Base-by-base conservation (phyloP, 2,329 filamentous ascomycete genomes). In the Escovopsis sp. region DNA sequence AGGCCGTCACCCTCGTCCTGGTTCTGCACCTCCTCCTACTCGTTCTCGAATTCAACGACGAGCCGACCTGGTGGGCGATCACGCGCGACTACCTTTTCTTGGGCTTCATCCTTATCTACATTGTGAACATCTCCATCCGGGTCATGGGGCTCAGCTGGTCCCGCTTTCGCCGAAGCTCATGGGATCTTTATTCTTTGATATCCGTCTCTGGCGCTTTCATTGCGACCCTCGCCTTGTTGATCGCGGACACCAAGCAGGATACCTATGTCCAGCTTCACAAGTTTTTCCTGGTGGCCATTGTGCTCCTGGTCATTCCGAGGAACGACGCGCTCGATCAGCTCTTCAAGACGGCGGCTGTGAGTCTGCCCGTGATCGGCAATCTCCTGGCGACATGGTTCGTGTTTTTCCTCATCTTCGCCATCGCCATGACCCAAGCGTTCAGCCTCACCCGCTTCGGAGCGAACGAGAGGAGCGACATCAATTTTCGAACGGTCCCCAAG, bases 251-350 rank as follows among this genome's bases (percentile, higher is more conserved):
- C 31, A 59, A 63, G 34, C 61, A 68, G n/a, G 67, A 72, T 35
- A 64, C 68, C 2, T 85, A 88, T 46, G 66, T 78, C 25, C 82
- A 87, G 57, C 61, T 94, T 23, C 86, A 96, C 64, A 98, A 98
- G 58, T 72, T 93, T 41, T 94, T 93, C 55, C 68, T 98, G 23
- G 90, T 96, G 15, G 79, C 84, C 8, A 80, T 96, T 36, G 78
- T 90, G 3, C 68, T 96, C 8, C 66, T 98, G 35, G 70, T 98
- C 25, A 98, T 98, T 41, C 90, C 90, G 1, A 75, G 92, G 35
- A 98, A 98, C 53, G 92, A 98, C 48, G 87, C 93, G 34, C 70
- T 98, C 16, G 92, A 98, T 53, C 90, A 98, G 54, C 73, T 98
- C 0, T 98, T 98, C 73, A 98, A 98, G 58, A 98, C 92, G 2